phyloP scores from a whole-genome alignment of 495 filamentous ascomycete species.

The Penicillium ochrochloron region DNA sequence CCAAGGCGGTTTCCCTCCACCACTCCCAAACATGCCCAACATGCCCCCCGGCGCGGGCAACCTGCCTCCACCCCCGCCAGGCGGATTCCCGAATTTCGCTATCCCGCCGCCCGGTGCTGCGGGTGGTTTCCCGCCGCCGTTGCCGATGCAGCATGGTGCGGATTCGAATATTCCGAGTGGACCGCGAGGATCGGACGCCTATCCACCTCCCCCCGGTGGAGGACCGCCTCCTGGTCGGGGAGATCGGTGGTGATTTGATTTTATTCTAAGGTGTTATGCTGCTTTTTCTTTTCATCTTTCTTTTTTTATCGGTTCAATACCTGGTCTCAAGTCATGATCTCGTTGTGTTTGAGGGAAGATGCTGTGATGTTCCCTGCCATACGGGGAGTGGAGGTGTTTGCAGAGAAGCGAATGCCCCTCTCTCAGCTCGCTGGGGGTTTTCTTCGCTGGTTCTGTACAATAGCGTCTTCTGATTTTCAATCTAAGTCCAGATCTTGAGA shows the following conservation, averaged over 20 bases:
- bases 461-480: slow-evolving; percentile 26
- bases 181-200: slow-evolving; percentile 41
- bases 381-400: not conserved
- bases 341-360: slow-evolving; percentile 3
- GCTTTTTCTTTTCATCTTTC: slow-evolving; percentile 19
- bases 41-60: slow-evolving; percentile 53
- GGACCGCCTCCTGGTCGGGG: slow-evolving; percentile 30
- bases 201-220: slow-evolving; percentile 33
- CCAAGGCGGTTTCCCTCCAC: slow-evolving; percentile 27
- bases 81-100: slow-evolving; percentile 57
- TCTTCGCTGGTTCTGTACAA: slow-evolving; percentile 29
- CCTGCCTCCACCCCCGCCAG: slow-evolving; percentile 68
- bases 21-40: slow-evolving; percentile 33
- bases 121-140: slow-evolving; percentile 34
- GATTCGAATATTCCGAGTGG: slow-evolving; percentile 32
- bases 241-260: slow-evolving; percentile 27
- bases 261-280: not conserved
- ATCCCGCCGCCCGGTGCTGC: slow-evolving; percentile 42
- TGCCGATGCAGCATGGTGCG: slow-evolving; percentile 32
- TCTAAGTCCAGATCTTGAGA: not conserved
- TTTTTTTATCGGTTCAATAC: slow-evolving; percentile 17
- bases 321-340: slow-evolving; percentile 18
- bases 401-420: not conserved
- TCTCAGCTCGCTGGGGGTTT: slow-evolving; percentile 1
- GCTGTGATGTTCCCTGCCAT: not conserved